Base-by-base conservation (phyloP, 371 early-diverging fungal genomes). In the Syncephalastrum sp. region DNA sequence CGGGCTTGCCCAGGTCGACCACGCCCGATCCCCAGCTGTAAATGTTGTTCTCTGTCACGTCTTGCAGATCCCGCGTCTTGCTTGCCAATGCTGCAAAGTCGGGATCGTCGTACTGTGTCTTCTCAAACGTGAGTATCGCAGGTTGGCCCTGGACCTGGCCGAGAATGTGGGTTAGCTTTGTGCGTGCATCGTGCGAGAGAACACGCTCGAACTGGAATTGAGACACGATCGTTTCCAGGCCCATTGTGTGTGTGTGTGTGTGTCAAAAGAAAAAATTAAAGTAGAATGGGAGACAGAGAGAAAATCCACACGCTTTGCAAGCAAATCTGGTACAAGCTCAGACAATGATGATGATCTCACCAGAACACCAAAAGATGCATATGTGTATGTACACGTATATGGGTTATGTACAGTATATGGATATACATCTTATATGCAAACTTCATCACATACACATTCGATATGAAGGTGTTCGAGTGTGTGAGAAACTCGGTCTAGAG, bases 21-120 rank as follows among this genome's bases (percentile, higher is more conserved):
- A 62, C 51, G 4, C 81, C 78, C 41, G 72, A 65, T 42, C 71
- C 79, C 85, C 86, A 84, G 27, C 75, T 68, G 56, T 88, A 88
- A 41, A 88, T 83, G 53, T 85, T 85, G 64, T 88, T 88, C 23
- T 71, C 69, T 0, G 75, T 79, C 0, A 58, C 55, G 42, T 77
- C 60, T 1, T 67, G 21, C 25, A 79, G 51, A 14, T 65, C 58
- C 1, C 60, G 44, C 7, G 76, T 63, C 5, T 61, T 55, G 2
- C 54, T 54, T 7, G 78, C 62, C 52, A 86, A 53, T 16, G 54
- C 56, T 10, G 63, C 47, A 7, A 74, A 16, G 24, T 70, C 68
- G 16, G 62, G 47, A 19, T 69, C 71, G 14, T 72, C 67, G 58
- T 79, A 86, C 45, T 70, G 73, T 14, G 75, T 66, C 59, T 82